Base-by-base conservation (phyloP, 306 rosid genomes). In the Begonia fuchsioides region DNA sequence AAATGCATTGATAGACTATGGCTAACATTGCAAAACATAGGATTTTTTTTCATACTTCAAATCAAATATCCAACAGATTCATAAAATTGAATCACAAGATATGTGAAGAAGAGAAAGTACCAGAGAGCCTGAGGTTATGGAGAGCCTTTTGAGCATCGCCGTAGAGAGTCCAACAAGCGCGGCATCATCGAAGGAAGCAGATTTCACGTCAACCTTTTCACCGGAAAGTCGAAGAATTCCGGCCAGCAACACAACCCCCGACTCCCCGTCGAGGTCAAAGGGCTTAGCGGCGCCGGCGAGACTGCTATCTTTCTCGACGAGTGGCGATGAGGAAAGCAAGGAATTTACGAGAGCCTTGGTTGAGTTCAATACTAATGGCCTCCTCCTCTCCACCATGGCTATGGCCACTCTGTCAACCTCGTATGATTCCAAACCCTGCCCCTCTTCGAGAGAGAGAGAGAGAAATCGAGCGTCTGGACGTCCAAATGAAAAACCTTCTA, bases 311-410 rank as follows among this genome's bases (percentile, higher is more conserved):
- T 17, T 50, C 50, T 61, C 52, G 11, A 15, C 11, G 20, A 56
- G 55, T 10, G 44, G 63, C 20, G 64, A 54, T 5, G 78, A 64
- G 32, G 44, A 58, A 38, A 78, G 57, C 10, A 79, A 57, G 51
- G 93, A 84, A 53, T 58, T 67, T 62, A 90, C 5, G 40, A 72
- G 57, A 38, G 56, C 41, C 44, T 71, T 84, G 32, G 97, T 81
- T 39, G 92, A 84, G 61, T 72, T 63, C 15, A 90, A 85, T 3
- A 90, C 48, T 67, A 84, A 70, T 17, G 95, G 94, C 58, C 83
- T 79, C 62, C 97, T 70, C 58, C 82, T 79, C 57, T 65, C 87
- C 72, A 75, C 85, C 97, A 84, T 88, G 54, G 58, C 26, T 12
- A 50, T 13, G 17, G 15, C 40, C 46, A 32, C 17, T 17, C 19